These are phyloP conservation scores for Talaromyces funiculosus DNA, from an alignment of 2,329 filamentous ascomycete species.

Conservation along the genomic window DNA sequence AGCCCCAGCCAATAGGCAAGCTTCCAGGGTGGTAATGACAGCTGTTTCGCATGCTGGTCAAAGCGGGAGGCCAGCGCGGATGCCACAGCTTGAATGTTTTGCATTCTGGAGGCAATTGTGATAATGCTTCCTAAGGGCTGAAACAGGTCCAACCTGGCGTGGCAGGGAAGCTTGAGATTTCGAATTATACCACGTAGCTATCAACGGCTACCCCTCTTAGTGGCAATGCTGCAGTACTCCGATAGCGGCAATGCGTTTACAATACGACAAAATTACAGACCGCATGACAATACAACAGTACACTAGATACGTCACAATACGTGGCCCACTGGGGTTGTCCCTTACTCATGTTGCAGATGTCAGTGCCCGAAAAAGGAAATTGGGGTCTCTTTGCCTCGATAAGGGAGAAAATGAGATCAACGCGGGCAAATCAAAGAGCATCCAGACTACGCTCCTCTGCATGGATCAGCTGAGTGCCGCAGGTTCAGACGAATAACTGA, in stretches of 20 bases:
- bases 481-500: no score
- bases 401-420: neutral
- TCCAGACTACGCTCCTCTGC: neutral
- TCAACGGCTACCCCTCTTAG: no score
- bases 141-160: no score
- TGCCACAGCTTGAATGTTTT: neutral
- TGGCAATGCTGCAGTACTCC: no score
- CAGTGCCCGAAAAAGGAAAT: neutral
- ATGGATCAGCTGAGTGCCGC: neutral
- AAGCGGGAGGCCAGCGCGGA: neutral
- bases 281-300: neutral
- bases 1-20: neutral
- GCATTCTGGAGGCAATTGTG: neutral
- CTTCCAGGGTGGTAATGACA: neutral
- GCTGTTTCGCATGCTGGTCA: neutral
- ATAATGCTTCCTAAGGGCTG: neutral
- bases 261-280: neutral
- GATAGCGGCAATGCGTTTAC: neutral
- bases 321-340: neutral
- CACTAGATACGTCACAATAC: neutral
- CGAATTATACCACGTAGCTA: no score
- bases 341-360: neutral
- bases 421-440: neutral
- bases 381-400: neutral
- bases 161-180: no score